Conservation (phyloP, 306 rosid species). For the Corylus avellana region DNA sequence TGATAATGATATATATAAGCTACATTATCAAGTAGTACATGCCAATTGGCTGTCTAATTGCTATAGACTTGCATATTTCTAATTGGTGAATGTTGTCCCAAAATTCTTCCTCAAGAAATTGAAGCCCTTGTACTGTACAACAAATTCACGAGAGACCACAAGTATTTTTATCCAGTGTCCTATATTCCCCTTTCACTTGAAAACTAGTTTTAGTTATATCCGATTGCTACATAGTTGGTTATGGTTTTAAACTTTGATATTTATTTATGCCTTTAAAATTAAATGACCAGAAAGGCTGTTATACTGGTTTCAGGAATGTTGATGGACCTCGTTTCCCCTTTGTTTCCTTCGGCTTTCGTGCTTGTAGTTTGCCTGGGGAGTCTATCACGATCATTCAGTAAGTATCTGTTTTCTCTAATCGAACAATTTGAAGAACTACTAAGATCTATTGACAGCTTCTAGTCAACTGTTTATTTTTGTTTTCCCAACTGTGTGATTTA, state of each 20-base stretch:
- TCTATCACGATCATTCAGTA: conserved; percentile 97
- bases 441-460: conserved; percentile 1
- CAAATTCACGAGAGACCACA: not conserved
- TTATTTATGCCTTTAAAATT: conserved; percentile 9
- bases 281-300: conserved; percentile 26
- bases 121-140: not conserved
- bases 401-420: conserved; percentile 37
- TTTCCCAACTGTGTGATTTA: not conserved
- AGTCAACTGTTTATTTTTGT: conserved; percentile 1
- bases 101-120: not conserved
- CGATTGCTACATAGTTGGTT: not conserved
- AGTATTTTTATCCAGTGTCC: not conserved
- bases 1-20: not conserved
- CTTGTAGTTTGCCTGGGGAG: conserved; percentile 88
- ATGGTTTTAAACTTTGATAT: conserved; percentile 17
- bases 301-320: conserved; percentile 76
- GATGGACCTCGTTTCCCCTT: conserved; percentile 94
- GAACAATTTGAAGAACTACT: conserved; percentile 10
- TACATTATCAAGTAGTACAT: not conserved
- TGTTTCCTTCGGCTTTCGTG: conserved; percentile 88
- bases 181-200: not conserved
- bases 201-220: conserved; percentile 8
- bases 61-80: not conserved
- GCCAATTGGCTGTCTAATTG: not conserved
- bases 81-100: not conserved